Base-by-base conservation (phyloP, 768 basidiomycete genomes). In the Clitopilus hobsonii region DNA sequence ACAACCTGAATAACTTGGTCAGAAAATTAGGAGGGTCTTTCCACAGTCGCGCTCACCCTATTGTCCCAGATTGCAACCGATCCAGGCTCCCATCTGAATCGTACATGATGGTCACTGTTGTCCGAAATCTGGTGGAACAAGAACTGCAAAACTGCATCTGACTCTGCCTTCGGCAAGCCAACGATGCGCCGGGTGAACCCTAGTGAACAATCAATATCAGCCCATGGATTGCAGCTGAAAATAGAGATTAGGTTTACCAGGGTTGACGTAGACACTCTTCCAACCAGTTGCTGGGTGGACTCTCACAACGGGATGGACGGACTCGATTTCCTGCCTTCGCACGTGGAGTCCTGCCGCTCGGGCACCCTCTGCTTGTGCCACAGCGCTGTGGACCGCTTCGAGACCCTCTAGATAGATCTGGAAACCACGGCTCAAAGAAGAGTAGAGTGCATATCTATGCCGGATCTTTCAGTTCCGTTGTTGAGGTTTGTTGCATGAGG, bases 11-110 rank as follows among this genome's bases (percentile, higher is more conserved):
- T n/a, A 36, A 30, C 29, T 45, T 38, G 26, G 18, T 45, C 5
- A 5, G n/a, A 4, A 20, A 18, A 16, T 45, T 45, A 5, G 6
- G n/a, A 20, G 18, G 10, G 41, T 20, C 30, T 16, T 16, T 7
- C 11, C 11, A n/a, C 52, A 36, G 13, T 11, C 18, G 38, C 6
- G 65, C 79, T 32, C 58, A 88, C 88, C 67, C 90, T 77, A 68
- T 92, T 92, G 63, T 93, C 89, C 91, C 91, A 93, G 66, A 92
- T 75, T n/a, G 89, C 90, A 52, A 92, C 72, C 38, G 87, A 86
- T 64, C 90, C 83, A 30, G 76, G 72, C 65, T 86, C 79, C 91
- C 91, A 92, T 58, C 76, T 80, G 78, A 88, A 88, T 56, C 87
- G 84, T 38, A 88, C 85, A 57, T 89, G 88, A 69, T 82, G 83